These are phyloP conservation scores for Fusarium dlaminii DNA, from an alignment of 2,329 filamentous ascomycete species.

Conservation along the genomic window DNA sequence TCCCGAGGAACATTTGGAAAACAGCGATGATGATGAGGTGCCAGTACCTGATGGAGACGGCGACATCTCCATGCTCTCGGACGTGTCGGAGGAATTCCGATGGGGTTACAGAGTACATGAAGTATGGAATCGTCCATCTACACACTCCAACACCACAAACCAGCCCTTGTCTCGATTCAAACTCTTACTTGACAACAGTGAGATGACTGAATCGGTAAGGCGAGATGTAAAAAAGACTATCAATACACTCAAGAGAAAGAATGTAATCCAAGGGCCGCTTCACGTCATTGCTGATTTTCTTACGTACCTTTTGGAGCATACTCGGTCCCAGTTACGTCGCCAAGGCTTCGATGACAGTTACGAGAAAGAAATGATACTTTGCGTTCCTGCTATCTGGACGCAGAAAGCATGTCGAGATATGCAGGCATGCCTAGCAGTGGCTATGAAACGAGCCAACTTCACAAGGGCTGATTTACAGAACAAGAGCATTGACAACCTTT, in stretches of 20 bases:
- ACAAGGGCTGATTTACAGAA: neutral
- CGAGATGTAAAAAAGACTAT: accelerated
- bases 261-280: accelerated
- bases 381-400: neutral
- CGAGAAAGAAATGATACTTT: neutral
- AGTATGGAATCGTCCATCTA: neutral
- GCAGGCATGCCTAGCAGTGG: neutral
- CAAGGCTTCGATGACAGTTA: neutral
- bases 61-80: neutral
- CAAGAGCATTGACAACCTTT: neutral
- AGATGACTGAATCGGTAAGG: accelerated
- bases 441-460: neutral
- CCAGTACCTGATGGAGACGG: accelerated
- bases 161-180: neutral
- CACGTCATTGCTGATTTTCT: neutral
- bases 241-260: accelerated
- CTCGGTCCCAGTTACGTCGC: accelerated
- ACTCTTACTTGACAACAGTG: neutral
- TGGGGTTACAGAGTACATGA: neutral
- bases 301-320: neutral
- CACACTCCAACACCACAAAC: neutral
- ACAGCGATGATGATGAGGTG: accelerated
- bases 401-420: neutral
- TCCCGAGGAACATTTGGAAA: neutral
- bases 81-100: accelerated